Conservation (phyloP, 495 filamentous ascomycete species). For the Penicillium waksmanii region DNA sequence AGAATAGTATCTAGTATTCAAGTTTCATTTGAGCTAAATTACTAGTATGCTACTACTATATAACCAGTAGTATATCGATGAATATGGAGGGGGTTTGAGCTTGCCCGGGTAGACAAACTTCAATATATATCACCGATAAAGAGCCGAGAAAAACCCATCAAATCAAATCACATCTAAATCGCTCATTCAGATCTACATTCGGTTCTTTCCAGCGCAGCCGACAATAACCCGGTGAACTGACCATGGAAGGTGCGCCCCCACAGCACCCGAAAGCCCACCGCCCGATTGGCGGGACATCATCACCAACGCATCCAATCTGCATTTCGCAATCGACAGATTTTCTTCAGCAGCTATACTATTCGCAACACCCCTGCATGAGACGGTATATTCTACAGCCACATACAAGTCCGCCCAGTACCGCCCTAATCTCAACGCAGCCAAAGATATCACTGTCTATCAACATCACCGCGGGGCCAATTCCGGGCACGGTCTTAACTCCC, state of each 20-base stretch:
- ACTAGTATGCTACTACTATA: too few relatives aligned
- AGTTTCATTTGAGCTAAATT: too few relatives aligned
- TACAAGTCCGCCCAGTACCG: neutral
- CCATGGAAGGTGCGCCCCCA: neutral
- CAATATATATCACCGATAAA: too few relatives aligned
- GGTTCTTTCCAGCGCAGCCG: neutral
- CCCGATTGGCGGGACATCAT: conserved; percentile 6
- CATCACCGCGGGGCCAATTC: too few relatives aligned
- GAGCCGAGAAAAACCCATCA: too few relatives aligned
- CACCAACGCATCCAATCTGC: conserved; percentile 15
- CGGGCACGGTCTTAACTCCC: too few relatives aligned
- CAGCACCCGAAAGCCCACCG: neutral
- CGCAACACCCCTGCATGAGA: conserved; percentile 3
- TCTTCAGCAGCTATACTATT: conserved; percentile 4
- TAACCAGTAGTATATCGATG: too few relatives aligned
- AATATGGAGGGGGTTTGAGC: too few relatives aligned
- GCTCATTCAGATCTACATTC: neutral
- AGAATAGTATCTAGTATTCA: too few relatives aligned
- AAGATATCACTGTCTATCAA: too few relatives aligned
- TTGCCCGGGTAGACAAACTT: too few relatives aligned
- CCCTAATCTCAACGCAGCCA: too few relatives aligned
- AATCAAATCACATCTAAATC: neutral
- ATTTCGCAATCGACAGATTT: conserved; percentile 14
- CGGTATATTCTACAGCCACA: neutral
- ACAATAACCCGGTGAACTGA: neutral